These are phyloP conservation scores for Thymus mandschuricus DNA, from an alignment of 257 asterid species.

Conservation along the genomic window DNA sequence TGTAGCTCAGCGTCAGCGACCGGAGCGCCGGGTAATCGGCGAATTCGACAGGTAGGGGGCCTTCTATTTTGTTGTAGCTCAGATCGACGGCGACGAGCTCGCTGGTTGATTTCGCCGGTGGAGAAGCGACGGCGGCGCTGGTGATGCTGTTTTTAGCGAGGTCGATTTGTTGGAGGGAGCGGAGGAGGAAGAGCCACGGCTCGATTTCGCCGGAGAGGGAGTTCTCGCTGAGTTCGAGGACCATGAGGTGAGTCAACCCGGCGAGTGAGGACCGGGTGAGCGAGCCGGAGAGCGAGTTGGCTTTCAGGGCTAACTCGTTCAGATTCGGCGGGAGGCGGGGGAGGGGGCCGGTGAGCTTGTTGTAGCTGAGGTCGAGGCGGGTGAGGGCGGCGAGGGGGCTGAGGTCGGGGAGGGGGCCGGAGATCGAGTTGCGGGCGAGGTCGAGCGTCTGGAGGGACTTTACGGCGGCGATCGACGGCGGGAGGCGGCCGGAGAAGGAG, in stretches of 20 bases:
- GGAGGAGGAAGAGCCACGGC: slow-evolving; percentile 70
- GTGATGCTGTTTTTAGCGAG: slow-evolving; percentile 65
- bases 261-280: slow-evolving; percentile 50
- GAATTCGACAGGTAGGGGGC: slow-evolving; percentile 57
- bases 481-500: slow-evolving; percentile 73
- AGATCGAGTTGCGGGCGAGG: slow-evolving; percentile 61
- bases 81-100: slow-evolving; percentile 78
- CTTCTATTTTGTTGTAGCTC: slow-evolving; percentile 63
- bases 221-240: slow-evolving; percentile 75
- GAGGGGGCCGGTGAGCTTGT: slow-evolving; percentile 65
- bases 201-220: slow-evolving; percentile 55
- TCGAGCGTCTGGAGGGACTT: slow-evolving; percentile 60
- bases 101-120: slow-evolving; percentile 41
- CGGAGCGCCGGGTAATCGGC: slow-evolving; percentile 52
- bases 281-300: slow-evolving; percentile 65
- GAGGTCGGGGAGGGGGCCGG: slow-evolving; percentile 58
- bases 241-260: slow-evolving; percentile 58
- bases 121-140: slow-evolving; percentile 38
- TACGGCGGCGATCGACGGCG: slow-evolving; percentile 56
- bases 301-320: slow-evolving; percentile 62
- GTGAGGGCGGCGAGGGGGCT: slow-evolving; percentile 46
- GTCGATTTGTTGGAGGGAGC: slow-evolving; percentile 72
- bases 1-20: slow-evolving; percentile 68
- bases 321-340: slow-evolving; percentile 77
- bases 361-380: slow-evolving; percentile 73